A percentile compares a stretch with the other conserved stretches of the same genome.
Conservation (phyloP, 1,284 basidiomycete genomes). For the Rhodofomes roseus region DNA sequence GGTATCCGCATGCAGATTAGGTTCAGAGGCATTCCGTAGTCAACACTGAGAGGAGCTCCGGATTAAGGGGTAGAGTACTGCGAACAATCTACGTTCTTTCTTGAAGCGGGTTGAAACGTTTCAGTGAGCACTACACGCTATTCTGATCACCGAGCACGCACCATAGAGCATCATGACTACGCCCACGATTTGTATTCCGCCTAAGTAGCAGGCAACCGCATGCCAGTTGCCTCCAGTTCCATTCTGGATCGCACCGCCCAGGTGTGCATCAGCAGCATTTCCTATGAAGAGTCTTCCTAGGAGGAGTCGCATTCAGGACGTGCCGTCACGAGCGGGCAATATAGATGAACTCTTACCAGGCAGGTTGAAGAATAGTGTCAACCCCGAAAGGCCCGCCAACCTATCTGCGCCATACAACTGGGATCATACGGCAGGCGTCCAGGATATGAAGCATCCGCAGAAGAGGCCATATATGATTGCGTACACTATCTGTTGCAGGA, state of each 20-base stretch:
- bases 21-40: no score
- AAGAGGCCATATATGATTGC: slow-evolving; percentile 24
- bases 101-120: neutral
- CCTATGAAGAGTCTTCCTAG: no score
- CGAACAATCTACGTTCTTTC: neutral
- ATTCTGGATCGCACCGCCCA: slow-evolving; percentile 20
- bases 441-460: slow-evolving; percentile 24
- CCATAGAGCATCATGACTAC: slow-evolving; percentile 21
- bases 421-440: slow-evolving; percentile 21
- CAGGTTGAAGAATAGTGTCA: slow-evolving; percentile 22
- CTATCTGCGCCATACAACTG: slow-evolving; percentile 19
- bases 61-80: neutral
- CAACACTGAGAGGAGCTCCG: no score
- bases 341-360: slow-evolving; percentile 17
- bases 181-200: slow-evolving; percentile 19
- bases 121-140: neutral
- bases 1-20: neutral
- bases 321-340: neutral
- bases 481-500: slow-evolving; percentile 20
- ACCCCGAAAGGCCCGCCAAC: slow-evolving; percentile 21
- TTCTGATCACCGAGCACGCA: slow-evolving; percentile 7
- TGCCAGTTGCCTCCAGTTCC: slow-evolving; percentile 21
- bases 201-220: slow-evolving; percentile 19
- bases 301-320: neutral
- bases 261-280: slow-evolving; percentile 21